Evolutionary conservation across 2,329 filamentous ascomycete genomes (phyloP).

Genomic region (Trichoderma polysporum): DNA sequence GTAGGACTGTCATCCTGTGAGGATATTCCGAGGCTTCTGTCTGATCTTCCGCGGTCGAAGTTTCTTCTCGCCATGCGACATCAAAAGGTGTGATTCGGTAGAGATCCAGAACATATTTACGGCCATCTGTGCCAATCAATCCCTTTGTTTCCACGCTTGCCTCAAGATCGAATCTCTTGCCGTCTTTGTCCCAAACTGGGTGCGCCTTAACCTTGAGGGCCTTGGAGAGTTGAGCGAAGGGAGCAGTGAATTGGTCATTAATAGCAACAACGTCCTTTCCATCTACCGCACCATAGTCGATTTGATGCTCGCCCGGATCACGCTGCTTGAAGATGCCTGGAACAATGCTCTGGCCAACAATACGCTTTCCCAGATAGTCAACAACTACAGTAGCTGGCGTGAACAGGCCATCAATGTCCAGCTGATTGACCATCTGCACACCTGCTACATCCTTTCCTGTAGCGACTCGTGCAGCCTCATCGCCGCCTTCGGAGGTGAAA

Average conservation of each 20-base stretch:
- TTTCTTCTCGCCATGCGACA: conserved; percentile 84
- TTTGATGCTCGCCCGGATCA: conserved; percentile 96
- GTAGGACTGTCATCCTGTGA: conserved; percentile 92
- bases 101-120: conserved; percentile 95
- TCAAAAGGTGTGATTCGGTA: conserved; percentile 94
- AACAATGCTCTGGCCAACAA: conserved; percentile 97
- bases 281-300: conserved; percentile 97
- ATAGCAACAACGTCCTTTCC: conserved; percentile 93
- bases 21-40: conserved; percentile 64
- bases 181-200: conserved; percentile 96
- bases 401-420: conserved; percentile 92
- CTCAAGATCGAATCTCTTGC: conserved; percentile 85
- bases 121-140: conserved; percentile 90
- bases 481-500: conserved; percentile 92
- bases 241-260: conserved; percentile 77
- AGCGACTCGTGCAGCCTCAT: conserved; percentile 92
- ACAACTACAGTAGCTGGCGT: conserved; percentile 95
- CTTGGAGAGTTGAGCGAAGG: conserved; percentile 89
- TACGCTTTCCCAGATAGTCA: conserved; percentile 94
- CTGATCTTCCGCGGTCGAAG: conserved; percentile 48
- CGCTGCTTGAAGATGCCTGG: conserved; percentile 99
- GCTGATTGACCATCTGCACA: conserved; percentile 92
- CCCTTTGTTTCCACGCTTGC: conserved; percentile 98
- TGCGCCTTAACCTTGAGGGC: conserved; percentile 91
- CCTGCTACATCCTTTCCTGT: conserved; percentile 96